phyloP scores from a whole-genome alignment of 495 filamentous ascomycete genomes.

The Copromyces sp. region DNA sequence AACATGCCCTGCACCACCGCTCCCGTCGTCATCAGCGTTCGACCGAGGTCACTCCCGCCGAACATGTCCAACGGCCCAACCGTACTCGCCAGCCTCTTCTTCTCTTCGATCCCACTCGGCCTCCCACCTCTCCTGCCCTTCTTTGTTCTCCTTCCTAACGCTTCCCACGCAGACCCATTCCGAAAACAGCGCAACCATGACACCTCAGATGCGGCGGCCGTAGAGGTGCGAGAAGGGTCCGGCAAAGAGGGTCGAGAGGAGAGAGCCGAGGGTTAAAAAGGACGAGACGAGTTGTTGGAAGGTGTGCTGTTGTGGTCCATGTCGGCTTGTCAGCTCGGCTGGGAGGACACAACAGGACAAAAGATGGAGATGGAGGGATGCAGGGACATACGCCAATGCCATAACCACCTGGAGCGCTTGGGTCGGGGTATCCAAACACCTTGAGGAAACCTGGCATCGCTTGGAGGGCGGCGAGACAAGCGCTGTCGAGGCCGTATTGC shows the following conservation, averaged over 20 bases:
- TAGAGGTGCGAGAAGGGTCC: constrained; percentile 40
- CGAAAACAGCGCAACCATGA: constrained; percentile 24
- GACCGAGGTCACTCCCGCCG: constrained; percentile 27
- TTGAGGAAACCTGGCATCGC: constrained; percentile 50
- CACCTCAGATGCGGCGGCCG: no score
- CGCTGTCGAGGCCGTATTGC: constrained; percentile 53
- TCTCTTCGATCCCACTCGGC: constrained; percentile 32
- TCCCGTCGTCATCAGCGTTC: constrained; percentile 29
- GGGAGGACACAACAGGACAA: background rate
- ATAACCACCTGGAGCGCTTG: constrained; percentile 8
- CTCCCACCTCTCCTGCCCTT: constrained; percentile 25
- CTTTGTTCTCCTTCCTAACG: constrained; percentile 12
- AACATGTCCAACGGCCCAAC: constrained; percentile 27
- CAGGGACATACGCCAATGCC: constrained; percentile 7
- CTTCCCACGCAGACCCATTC: constrained; percentile 36
- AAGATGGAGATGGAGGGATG: constrained; percentile 6
- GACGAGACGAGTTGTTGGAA: constrained; percentile 47
- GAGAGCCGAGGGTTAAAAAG: constrained; percentile 48
- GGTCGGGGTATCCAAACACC: constrained; percentile 22
- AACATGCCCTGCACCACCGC: constrained; percentile 23
- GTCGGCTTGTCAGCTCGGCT: background rate
- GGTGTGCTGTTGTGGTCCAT: constrained; percentile 19
- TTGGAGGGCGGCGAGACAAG: constrained; percentile 47
- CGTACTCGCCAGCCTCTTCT: constrained; percentile 20
- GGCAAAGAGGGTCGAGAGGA: constrained; percentile 42